Conservation (phyloP, 192 early-diverging fungal genomes). For the Backusella mclennaniae region DNA sequence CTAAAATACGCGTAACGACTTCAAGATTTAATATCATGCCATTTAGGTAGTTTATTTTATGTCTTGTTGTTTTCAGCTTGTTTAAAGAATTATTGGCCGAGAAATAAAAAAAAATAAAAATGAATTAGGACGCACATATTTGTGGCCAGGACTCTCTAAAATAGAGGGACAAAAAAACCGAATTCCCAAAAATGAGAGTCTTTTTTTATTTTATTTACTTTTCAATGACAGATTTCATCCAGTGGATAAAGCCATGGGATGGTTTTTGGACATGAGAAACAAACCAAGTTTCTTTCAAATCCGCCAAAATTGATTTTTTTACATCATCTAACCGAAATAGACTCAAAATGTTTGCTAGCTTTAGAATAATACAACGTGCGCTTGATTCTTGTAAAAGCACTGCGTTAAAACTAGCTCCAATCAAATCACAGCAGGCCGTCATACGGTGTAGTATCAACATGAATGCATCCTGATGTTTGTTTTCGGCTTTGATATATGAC, state of each 20-base stretch:
- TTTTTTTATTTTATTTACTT: not conserved
- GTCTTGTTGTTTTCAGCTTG: no score
- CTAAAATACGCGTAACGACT: no score
- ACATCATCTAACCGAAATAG: not conserved
- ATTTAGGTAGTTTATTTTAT: no score
- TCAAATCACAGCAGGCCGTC: not conserved
- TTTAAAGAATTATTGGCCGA: no score
- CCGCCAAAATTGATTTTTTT: not conserved
- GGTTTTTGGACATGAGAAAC: not conserved
- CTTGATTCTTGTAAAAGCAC: not conserved
- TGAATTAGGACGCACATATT: no score
- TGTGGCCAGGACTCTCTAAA: no score
- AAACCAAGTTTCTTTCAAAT: slow-evolving; percentile 1
- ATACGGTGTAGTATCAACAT: not conserved
- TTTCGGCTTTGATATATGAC: not conserved
- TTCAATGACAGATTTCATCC: not conserved
- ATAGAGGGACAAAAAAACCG: not conserved
- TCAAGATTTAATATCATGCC: no score
- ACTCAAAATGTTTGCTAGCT: not conserved
- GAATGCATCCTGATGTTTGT: not conserved
- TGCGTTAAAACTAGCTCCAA: not conserved
- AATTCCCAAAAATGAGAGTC: not conserved
- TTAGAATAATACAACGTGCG: not conserved
- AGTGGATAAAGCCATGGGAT: not conserved
- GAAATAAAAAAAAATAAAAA: no score